Evolutionary conservation across 176 grass and related monocot genomes (phyloP), one percentile per base, ranked within the genome.

Genomic region (Aegilops longissima): DNA sequence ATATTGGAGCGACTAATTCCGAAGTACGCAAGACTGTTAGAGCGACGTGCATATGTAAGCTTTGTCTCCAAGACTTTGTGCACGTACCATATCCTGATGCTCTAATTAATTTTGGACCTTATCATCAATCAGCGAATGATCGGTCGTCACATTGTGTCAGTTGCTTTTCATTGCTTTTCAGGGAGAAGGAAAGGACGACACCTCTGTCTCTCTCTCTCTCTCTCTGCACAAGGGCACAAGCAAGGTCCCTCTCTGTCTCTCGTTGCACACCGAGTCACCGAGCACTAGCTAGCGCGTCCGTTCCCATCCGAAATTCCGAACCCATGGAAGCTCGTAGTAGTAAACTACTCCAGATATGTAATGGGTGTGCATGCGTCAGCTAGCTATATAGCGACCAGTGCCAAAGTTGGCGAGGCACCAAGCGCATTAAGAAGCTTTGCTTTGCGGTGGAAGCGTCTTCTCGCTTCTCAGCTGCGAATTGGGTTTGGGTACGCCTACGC

Each of bases 211-310:
- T 27, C 3, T 40, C n/a, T 24, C 4, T 40, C 16, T 59, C 16
- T 77, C 54, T 27, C 8, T 21, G 30, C 18, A 12, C 44, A 82
- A 34, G 9, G 30, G 12, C 49, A 17, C 49, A 52, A 16, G 49
- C 49, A 52, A 75, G 38, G 4, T 47, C 13, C 16, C 18, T 54
- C 9, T 76, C 16, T 29, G 9, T 77, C 24, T 27, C 1, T 59
- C 31, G 10, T n/a, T 86, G 39, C 14, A 69, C 54, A 73, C 66
- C 66, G 66, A 74, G 80, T 87, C 74, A 80, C 14, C 12, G 0
- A 84, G 85, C 89, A 90, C 89, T 90, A 79, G 10, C 89, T 90
- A 83, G 10, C 24, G 4, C 33, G 3, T n/a, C 85, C 80, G 42
- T 90, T 64, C 80, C 77, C 76, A 84, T 90, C 85, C 59, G 21